A percentile compares a stretch with the other conserved stretches of the same genome.
phyloP scores from a whole-genome alignment of 2,329 filamentous ascomycete genomes.

The Beauveria pseudobassiana region DNA sequence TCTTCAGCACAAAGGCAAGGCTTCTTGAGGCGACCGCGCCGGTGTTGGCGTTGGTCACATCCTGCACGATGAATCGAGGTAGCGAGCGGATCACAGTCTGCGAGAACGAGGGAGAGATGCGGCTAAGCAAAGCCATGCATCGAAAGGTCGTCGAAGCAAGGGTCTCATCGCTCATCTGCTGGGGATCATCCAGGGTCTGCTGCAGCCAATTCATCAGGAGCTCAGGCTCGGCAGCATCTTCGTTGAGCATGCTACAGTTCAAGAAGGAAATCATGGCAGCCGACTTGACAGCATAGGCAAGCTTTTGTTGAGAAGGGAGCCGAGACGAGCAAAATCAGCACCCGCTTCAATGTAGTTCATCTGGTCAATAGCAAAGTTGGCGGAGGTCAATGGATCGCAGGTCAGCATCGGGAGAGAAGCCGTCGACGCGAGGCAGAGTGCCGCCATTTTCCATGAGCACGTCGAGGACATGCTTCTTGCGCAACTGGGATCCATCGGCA shows the following conservation, averaged over 20 bases:
- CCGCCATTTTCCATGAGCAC: constrained; percentile 56
- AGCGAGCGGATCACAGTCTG: constrained; percentile 71
- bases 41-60: constrained; percentile 59
- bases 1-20: constrained; percentile 71
- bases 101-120: constrained; percentile 63
- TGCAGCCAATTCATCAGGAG: constrained; percentile 79
- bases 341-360: constrained; percentile 83
- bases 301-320: constrained; percentile 77
- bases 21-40: constrained; percentile 76
- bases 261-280: constrained; percentile 75
- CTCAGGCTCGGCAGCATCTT: constrained; percentile 73
- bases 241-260: constrained; percentile 76
- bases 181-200: constrained; percentile 66
- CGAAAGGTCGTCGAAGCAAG: constrained; percentile 74
- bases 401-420: constrained; percentile 40
- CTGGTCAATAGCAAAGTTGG: constrained; percentile 69
- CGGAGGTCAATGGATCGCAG: constrained; percentile 51
- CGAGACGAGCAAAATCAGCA: constrained; percentile 75
- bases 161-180: constrained; percentile 73
- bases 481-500: constrained; percentile 51
- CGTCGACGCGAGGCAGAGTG: constrained; percentile 18
- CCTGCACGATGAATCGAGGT: constrained; percentile 82
- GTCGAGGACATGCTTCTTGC: constrained; percentile 62
- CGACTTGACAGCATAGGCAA: constrained; percentile 81
- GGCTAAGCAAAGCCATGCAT: constrained; percentile 74